phyloP scores from a whole-genome alignment of 2,329 filamentous ascomycete species.

The Ilyonectria sp. region DNA sequence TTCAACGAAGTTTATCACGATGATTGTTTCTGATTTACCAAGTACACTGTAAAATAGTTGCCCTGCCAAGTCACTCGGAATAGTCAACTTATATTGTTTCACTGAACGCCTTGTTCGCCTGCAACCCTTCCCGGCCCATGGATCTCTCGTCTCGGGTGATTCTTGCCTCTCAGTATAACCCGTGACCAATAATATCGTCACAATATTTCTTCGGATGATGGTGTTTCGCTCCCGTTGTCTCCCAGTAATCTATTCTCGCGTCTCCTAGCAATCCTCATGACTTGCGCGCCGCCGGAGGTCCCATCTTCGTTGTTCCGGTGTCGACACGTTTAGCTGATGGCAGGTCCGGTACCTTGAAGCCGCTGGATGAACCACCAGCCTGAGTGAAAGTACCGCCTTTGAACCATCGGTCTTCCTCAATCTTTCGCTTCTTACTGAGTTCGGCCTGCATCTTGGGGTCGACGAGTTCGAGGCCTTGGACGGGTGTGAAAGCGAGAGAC shows the following conservation, averaged over 20 bases:
- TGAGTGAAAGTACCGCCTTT: constrained; percentile 98
- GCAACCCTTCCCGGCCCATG: constrained; percentile 22
- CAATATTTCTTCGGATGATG: background rate
- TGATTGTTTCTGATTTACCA: background rate
- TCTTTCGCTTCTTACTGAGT: constrained; percentile 90
- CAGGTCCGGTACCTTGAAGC: constrained; percentile 87
- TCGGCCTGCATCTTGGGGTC: constrained; percentile 93
- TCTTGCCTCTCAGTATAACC: background rate
- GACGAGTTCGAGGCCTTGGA: constrained; percentile 94
- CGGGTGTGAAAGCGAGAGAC: constrained; percentile 92
- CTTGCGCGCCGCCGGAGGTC: constrained; percentile 50
- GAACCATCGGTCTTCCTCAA: constrained; percentile 96
- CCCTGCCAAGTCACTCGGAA: background rate
- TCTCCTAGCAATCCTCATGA: constrained; percentile 23
- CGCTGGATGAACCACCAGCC: constrained; percentile 71
- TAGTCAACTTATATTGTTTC: constrained; percentile 9
- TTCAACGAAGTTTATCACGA: background rate
- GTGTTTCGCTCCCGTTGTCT: background rate
- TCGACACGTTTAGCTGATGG: constrained; percentile 80
- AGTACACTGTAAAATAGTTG: background rate
- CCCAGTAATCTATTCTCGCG: background rate
- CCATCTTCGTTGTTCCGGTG: constrained; percentile 55
- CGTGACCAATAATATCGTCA: background rate
- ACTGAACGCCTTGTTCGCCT: constrained; percentile 45
- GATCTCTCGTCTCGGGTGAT: constrained; percentile 9